Percentiles rank a stretch among this genome's conserved stretches.
Conservation (phyloP, 129 eudicot genomes). For the Flaveria bidentis region DNA sequence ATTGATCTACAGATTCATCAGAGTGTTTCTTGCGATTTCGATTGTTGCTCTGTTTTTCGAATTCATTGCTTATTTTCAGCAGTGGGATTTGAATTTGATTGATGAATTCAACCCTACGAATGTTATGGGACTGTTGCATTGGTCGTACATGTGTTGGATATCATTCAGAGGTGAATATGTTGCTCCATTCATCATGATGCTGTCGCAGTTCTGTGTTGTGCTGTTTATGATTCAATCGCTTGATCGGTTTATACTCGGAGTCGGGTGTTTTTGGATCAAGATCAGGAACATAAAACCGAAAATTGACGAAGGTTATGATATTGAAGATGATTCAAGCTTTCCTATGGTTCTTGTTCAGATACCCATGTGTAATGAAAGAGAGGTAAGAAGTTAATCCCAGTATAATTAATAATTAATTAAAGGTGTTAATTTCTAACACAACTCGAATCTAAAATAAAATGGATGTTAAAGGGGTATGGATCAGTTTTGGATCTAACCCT, state of each 20-base stretch:
- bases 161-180: constrained; percentile 66
- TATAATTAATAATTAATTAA: neutral
- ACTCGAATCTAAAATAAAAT: no score
- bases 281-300: constrained; percentile 61
- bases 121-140: constrained; percentile 52
- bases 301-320: constrained; percentile 49
- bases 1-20: constrained; percentile 63
- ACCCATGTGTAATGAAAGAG: constrained; percentile 95
- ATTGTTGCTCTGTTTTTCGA: constrained; percentile 55
- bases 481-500: no score
- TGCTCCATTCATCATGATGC: constrained; percentile 56
- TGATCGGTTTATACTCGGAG: constrained; percentile 65
- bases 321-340: constrained; percentile 59
- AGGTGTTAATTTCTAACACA: no score
- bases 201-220: constrained; percentile 72
- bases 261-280: constrained; percentile 89
- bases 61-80: constrained; percentile 62
- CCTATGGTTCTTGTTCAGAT: constrained; percentile 98
- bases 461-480: no score
- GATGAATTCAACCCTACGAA: constrained; percentile 50
- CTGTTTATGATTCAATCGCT: constrained; percentile 84
- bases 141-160: constrained; percentile 75
- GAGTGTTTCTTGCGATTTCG: constrained; percentile 62
- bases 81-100: constrained; percentile 72
- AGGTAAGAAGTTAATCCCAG: constrained; percentile 44